Percentiles rank a stretch among this genome's conserved stretches.
Evolutionary conservation across 169 alveolate genomes (phyloP).

Genomic region (Plasmodium knowlesi): DNA sequence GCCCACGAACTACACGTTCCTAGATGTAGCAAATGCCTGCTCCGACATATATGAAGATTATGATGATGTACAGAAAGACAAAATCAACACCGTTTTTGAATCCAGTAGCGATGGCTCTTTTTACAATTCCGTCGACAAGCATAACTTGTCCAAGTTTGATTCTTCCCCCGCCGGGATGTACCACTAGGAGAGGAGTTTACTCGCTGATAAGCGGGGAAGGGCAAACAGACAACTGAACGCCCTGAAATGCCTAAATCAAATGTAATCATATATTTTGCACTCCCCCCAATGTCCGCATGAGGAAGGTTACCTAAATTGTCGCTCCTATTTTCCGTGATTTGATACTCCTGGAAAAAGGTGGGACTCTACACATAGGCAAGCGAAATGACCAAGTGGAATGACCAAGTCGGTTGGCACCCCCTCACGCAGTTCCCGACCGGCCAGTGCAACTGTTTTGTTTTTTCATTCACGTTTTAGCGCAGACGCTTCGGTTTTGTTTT

Average conservation of each 20-base stretch:
- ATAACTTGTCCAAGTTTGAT: slow-evolving; percentile 27
- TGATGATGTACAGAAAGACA: slow-evolving; percentile 7
- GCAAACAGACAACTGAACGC: neutral
- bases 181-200: neutral
- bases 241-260: neutral
- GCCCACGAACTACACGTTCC: slow-evolving; percentile 65
- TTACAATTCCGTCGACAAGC: slow-evolving; percentile 35
- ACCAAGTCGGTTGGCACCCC: neutral
- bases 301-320: neutral
- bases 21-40: slow-evolving; percentile 47
- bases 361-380: neutral
- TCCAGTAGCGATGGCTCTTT: slow-evolving; percentile 65
- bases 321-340: neutral
- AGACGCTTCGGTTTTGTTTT: neutral
- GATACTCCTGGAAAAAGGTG: neutral
- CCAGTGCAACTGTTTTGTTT: neutral
- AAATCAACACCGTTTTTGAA: slow-evolving; percentile 1
- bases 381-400: neutral
- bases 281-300: neutral
- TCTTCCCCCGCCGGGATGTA: slow-evolving; percentile 68
- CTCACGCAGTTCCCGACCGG: neutral
- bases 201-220: neutral
- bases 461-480: neutral
- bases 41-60: slow-evolving; percentile 53
- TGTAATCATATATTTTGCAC: neutral